These are phyloP conservation scores for Taphrina flavorubra DNA, from an alignment of 1,139 yeast genomes.

Conservation along the genomic window DNA sequence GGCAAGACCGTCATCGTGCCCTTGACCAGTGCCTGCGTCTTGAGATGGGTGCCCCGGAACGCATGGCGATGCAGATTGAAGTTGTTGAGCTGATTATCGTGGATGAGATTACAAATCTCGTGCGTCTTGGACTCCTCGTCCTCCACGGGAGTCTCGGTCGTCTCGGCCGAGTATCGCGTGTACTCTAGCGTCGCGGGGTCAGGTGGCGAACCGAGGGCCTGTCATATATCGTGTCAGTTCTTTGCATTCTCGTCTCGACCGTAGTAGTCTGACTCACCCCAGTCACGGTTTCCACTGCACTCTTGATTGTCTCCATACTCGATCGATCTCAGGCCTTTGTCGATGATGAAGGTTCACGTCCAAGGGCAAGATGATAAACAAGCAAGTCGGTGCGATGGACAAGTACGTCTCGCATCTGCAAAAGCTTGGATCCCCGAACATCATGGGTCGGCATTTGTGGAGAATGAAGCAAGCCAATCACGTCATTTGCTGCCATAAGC, in stretches of 20 bases:
- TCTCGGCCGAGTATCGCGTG: slow-evolving; percentile 7
- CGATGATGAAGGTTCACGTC: no score
- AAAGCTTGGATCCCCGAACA: no score
- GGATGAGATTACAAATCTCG: slow-evolving; percentile 15
- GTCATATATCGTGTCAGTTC: not conserved
- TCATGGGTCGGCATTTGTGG: no score
- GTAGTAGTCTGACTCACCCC: not conserved
- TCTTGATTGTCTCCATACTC: slow-evolving; percentile 19
- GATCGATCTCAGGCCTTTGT: no score
- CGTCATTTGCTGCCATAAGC: no score
- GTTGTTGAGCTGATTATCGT: slow-evolving; percentile 20
- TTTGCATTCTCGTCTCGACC: not conserved
- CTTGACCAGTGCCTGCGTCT: slow-evolving; percentile 28
- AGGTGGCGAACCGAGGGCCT: slow-evolving; percentile 18
- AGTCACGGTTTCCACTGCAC: slow-evolving; percentile 11
- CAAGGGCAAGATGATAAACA: no score
- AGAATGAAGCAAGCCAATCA: no score
- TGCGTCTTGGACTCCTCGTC: slow-evolving; percentile 14
- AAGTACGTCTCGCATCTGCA: no score
- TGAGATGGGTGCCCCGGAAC: slow-evolving; percentile 20
- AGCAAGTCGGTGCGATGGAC: no score
- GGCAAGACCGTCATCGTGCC: slow-evolving; percentile 15
- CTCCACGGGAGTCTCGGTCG: slow-evolving; percentile 6
- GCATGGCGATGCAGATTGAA: slow-evolving; percentile 22
- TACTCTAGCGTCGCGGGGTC: slow-evolving; percentile 6